Base-by-base conservation (phyloP, 306 rosid genomes). In the Fragaria ananassa region DNA sequence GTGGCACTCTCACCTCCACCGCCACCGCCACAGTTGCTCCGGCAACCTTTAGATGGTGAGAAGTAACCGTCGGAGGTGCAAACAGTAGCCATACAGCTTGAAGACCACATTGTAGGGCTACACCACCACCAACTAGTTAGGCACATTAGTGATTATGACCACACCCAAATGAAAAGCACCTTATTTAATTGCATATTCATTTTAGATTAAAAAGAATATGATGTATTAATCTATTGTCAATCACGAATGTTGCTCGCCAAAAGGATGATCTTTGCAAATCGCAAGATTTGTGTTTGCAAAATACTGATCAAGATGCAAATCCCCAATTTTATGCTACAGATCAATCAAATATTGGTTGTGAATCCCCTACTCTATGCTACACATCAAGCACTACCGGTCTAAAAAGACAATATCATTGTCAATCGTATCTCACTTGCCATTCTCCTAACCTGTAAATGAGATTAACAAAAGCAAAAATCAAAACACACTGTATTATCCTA, bases 41-140 rank as follows among this genome's bases (percentile, higher is more conserved):
- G 93, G 58, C 96, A 90, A 2, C 47, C 37, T 2, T 78, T 23
- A 11, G 85, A 66, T 4, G 83, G 83, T 0, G 70, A 81, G 53
- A 92, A 90, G 79, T 90, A 85, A 1, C 85, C 89, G 1, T 76
- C 85, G 17, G 85, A 62, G 80, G 10, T 10, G 17, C 96, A 31
- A 92, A 14, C 96, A 90, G 49, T 65, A 90, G 14, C 96, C 93
- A 79, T 76, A 82, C 31, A 0, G 41, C 93, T 80, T 90, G 93
- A 0, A 71, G 1, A 0, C 96, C 96, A 7, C 93, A 88, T 57
- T 90, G 92, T 71, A 86, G 78, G 0, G 70, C 89, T 0, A 31
- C 21, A 1, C 70, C 75, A 6, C 74, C 70, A 1, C 9, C 77
- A 9, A 81, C 56, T 31, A 31, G 35, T 31, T 8, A 81, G 34